A percentile compares a stretch with the other conserved stretches of the same genome.
phyloP scores from a whole-genome alignment of 2,329 filamentous ascomycete genomes.

The Sclerotinia nivalis region DNA sequence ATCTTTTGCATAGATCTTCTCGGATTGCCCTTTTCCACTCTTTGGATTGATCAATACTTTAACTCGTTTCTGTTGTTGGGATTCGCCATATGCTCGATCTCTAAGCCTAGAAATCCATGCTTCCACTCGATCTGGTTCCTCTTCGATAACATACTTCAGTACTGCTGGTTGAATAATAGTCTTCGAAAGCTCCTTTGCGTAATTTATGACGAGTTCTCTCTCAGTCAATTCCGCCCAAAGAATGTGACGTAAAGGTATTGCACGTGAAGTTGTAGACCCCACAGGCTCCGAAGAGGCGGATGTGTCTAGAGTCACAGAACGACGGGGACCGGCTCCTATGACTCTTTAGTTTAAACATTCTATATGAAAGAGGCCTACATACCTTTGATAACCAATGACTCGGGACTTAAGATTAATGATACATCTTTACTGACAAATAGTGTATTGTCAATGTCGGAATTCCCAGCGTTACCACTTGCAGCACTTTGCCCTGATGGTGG shows the following conservation, averaged over 20 bases:
- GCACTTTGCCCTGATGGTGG: neutral
- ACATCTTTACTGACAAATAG: constrained; percentile 17
- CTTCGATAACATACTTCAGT: constrained; percentile 47
- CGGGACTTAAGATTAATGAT: constrained; percentile 15
- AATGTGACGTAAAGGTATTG: constrained; percentile 23
- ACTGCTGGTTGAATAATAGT: constrained; percentile 31
- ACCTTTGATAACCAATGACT: constrained; percentile 18
- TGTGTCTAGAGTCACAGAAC: constrained; percentile 21
- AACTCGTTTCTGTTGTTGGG: constrained; percentile 69
- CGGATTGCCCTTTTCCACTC: constrained; percentile 75
- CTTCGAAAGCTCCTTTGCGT: constrained; percentile 22
- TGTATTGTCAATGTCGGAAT: constrained; percentile 14
- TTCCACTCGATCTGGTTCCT: constrained; percentile 36
- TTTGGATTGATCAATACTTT: constrained; percentile 89
- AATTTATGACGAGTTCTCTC: constrained; percentile 21
- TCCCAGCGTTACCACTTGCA: neutral
- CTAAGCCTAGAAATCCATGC: constrained; percentile 65
- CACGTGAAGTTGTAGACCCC: constrained; percentile 6
- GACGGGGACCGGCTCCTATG: constrained; percentile 14
- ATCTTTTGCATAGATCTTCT: constrained; percentile 68
- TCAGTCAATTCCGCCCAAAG: constrained; percentile 23
- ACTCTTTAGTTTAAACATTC: neutral
- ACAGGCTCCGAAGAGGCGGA: constrained; percentile 21
- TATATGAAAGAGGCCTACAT: neutral
- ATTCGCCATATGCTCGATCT: constrained; percentile 65